A percentile compares a stretch with the other conserved stretches of the same genome.
phyloP scores from a whole-genome alignment of 2,329 filamentous ascomycete species.

The Graphiopsis chlorocephala region DNA sequence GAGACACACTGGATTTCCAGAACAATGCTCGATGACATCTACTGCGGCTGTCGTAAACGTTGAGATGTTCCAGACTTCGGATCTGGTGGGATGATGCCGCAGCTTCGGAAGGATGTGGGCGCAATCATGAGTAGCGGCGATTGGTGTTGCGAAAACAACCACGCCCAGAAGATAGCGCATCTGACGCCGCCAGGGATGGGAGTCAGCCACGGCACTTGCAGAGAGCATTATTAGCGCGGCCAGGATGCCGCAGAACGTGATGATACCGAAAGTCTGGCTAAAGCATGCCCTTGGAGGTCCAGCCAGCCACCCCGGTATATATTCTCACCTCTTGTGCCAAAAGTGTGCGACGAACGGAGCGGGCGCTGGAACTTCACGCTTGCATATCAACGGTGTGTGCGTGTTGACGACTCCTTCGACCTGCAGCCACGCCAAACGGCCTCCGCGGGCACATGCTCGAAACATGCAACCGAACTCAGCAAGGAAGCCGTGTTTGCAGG shows the following conservation, averaged over 20 bases:
- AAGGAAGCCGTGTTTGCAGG: not conserved
- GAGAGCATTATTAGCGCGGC: not conserved
- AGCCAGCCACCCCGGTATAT: not conserved
- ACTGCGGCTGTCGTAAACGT: not conserved
- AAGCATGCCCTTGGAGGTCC: not conserved
- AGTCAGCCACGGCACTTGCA: conserved; percentile 3
- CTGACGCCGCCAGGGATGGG: not conserved
- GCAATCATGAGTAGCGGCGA: not conserved
- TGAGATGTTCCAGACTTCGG: not conserved
- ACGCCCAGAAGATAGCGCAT: conserved; percentile 8
- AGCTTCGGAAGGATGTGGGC: not conserved
- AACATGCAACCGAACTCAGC: not conserved
- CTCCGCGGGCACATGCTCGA: not conserved
- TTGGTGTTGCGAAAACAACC: conserved; percentile 8
- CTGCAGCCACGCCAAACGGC: not conserved
- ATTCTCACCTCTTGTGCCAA: not conserved
- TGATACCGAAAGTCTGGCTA: conserved; percentile 12
- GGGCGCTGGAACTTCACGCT: not conserved
- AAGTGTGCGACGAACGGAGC: not conserved
- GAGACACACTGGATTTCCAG: not conserved
- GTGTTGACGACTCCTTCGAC: not conserved
- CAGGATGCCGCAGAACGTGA: not conserved
- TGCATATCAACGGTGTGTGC: not conserved
- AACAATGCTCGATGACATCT: not conserved
- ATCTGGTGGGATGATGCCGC: not conserved